phyloP scores from a whole-genome alignment of 2,329 filamentous ascomycete species.

The Xylariomycetidae sp. region DNA sequence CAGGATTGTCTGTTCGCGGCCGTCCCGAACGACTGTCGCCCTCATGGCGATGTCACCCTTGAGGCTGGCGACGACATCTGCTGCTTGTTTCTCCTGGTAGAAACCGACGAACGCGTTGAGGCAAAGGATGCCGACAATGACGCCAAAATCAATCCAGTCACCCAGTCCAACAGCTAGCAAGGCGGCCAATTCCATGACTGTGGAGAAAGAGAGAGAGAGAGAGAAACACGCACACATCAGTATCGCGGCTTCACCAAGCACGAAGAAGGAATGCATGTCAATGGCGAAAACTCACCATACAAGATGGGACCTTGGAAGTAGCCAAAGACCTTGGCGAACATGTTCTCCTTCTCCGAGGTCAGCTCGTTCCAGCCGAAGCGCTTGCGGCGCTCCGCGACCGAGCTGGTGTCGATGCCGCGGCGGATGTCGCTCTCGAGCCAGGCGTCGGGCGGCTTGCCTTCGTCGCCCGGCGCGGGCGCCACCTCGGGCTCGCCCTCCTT shows the following conservation, averaged over 20 bases:
- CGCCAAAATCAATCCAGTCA: slow-evolving; percentile 74
- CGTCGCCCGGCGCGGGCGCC: slow-evolving; percentile 31
- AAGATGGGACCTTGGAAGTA: slow-evolving; percentile 70
- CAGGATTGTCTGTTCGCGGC: slow-evolving; percentile 63
- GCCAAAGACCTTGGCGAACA: slow-evolving; percentile 64
- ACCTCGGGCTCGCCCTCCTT: slow-evolving; percentile 28
- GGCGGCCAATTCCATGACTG: slow-evolving; percentile 75
- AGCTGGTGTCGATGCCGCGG: slow-evolving; percentile 48
- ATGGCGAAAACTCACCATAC: slow-evolving; percentile 55
- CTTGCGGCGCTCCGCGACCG: slow-evolving; percentile 59
- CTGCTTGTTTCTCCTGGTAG: slow-evolving; percentile 78
- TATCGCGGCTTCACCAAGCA: slow-evolving; percentile 6
- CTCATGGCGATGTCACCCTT: slow-evolving; percentile 79
- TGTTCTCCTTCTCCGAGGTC: slow-evolving; percentile 64
- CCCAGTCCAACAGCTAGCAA: slow-evolving; percentile 68
- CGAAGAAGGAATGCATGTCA: background rate
- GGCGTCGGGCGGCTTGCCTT: slow-evolving; percentile 50
- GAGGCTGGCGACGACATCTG: slow-evolving; percentile 68
- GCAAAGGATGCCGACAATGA: slow-evolving; percentile 70
- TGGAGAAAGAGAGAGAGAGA: too few species aligned
- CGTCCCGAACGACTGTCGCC: slow-evolving; percentile 63
- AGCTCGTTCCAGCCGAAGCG: slow-evolving; percentile 66
- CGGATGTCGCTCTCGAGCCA: slow-evolving; percentile 64
- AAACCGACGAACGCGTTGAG: slow-evolving; percentile 75
- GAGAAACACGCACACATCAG: too few species aligned